Evolutionary conservation across 441 rosid genomes (phyloP).

Genomic region (Viola pubescens): DNA sequence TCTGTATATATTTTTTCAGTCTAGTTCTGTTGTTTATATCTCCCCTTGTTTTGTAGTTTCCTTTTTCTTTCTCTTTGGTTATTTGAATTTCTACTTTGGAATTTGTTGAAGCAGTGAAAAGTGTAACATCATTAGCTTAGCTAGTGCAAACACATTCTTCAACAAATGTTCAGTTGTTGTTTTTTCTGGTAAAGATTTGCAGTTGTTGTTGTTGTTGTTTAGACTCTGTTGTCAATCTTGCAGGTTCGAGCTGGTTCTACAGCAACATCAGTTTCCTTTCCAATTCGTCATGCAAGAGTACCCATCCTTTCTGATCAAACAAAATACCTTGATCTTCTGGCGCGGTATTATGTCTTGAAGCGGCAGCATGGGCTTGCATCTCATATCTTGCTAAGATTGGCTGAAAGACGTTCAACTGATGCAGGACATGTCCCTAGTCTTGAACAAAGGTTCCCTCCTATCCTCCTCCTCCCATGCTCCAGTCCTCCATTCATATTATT

Average conservation of each 20-base stretch:
- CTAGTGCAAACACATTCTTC: no score
- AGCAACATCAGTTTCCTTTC: slow-evolving; percentile 37
- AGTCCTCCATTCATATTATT: neutral
- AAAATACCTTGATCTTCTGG: slow-evolving; percentile 81
- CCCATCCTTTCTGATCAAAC: slow-evolving; percentile 50
- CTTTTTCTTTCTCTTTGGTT: neutral
- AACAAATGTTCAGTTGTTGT: no score
- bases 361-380: slow-evolving; percentile 95
- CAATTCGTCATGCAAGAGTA: slow-evolving; percentile 50
- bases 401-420: slow-evolving; percentile 72
- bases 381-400: slow-evolving; percentile 82
- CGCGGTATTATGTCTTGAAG: slow-evolving; percentile 81
- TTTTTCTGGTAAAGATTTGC: no score
- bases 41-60: neutral
- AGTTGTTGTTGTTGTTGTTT: no score
- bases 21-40: no score
- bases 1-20: no score
- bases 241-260: slow-evolving; percentile 47
- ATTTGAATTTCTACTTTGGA: slow-evolving; percentile 3
- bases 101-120: neutral
- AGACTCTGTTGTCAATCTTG: slow-evolving; percentile 15
- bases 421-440: slow-evolving; percentile 56
- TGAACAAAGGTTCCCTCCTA: slow-evolving; percentile 61
- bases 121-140: no score
- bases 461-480: slow-evolving; percentile 9